A percentile compares a stretch with the other conserved stretches of the same genome.
Conservation (phyloP, 1,284 basidiomycete genomes). For the Inonotus hispidus region DNA sequence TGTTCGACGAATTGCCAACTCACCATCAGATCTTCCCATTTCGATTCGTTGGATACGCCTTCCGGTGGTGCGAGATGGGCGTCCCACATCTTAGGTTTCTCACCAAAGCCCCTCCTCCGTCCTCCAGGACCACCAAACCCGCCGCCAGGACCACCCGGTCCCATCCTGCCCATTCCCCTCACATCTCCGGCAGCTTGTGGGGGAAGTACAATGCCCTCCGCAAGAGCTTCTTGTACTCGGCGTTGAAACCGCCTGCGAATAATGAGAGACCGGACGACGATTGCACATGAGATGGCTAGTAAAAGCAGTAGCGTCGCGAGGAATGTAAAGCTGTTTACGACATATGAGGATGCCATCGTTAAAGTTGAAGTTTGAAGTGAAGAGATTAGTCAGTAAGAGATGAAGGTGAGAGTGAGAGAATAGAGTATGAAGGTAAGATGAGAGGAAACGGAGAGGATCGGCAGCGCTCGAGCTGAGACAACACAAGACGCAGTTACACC, state of each 20-base stretch:
- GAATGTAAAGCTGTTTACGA: slow-evolving; percentile 30
- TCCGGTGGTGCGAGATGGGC: slow-evolving; percentile 32
- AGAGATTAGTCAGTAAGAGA: not conserved
- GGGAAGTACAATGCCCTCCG: slow-evolving; percentile 27
- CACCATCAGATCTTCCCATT: slow-evolving; percentile 49
- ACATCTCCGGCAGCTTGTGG: not conserved
- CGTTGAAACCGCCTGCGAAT: slow-evolving; percentile 29
- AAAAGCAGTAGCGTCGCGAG: slow-evolving; percentile 31
- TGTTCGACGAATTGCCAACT: slow-evolving; percentile 20
- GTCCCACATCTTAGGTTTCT: slow-evolving; percentile 51
- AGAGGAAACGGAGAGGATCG: not conserved
- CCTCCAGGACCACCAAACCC: not conserved
- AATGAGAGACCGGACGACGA: slow-evolving; percentile 33
- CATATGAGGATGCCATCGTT: slow-evolving; percentile 21
- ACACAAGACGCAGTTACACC: too few species aligned
- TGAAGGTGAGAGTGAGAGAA: not conserved
- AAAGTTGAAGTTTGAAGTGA: not conserved
- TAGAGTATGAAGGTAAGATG: not conserved
- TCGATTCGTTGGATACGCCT: not conserved
- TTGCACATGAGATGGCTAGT: slow-evolving; percentile 30
- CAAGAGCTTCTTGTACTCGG: slow-evolving; percentile 32
- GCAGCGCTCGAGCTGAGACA: too few species aligned
- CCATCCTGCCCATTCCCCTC: not conserved
- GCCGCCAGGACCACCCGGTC: not conserved
- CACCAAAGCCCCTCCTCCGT: slow-evolving; percentile 39